These are phyloP conservation scores for Candida sanyaensis DNA, from an alignment of 1,139 yeast genomes.

Conservation along the genomic window DNA sequence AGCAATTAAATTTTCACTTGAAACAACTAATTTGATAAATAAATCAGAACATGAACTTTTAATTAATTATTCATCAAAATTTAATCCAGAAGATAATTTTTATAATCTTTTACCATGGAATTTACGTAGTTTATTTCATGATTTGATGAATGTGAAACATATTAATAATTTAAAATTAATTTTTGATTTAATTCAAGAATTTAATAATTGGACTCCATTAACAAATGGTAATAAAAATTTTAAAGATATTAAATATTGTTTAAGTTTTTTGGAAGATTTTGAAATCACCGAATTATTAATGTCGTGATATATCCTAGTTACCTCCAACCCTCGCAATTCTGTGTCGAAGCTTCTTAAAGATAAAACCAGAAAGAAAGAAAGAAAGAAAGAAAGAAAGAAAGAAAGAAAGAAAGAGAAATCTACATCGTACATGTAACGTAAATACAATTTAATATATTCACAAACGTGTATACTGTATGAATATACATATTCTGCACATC, in stretches of 20 bases:
- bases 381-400: too few relatives aligned
- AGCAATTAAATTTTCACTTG: slow-evolving; percentile 36
- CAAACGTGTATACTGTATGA: too few relatives aligned
- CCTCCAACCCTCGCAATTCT: too few relatives aligned
- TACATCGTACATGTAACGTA: too few relatives aligned
- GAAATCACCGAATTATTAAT: slow-evolving; percentile 31
- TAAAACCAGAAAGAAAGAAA: background rate
- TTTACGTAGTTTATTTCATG: slow-evolving; percentile 38
- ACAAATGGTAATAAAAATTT: slow-evolving; percentile 22
- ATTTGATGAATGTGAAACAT: slow-evolving; percentile 38
- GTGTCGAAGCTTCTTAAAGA: too few relatives aligned
- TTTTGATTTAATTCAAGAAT: slow-evolving; percentile 32
- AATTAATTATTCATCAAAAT: slow-evolving; percentile 1
- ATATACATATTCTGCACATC: too few relatives aligned
- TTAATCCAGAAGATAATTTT: slow-evolving; percentile 5
- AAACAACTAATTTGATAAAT: slow-evolving; percentile 35
- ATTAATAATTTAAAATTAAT: slow-evolving; percentile 32
- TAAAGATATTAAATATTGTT: slow-evolving; percentile 43
- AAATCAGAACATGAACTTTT: slow-evolving; percentile 12
- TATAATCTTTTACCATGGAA: slow-evolving; percentile 40
- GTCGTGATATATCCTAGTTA: background rate
- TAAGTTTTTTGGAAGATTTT: slow-evolving; percentile 38
- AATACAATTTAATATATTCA: too few relatives aligned
- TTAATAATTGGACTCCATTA: slow-evolving; percentile 42
- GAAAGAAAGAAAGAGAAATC: too few relatives aligned